Evolutionary conservation across 192 early-diverging fungal genomes (phyloP), one percentile per base, ranked within the genome.

Genomic region (Bifiguratus adelaidae): DNA sequence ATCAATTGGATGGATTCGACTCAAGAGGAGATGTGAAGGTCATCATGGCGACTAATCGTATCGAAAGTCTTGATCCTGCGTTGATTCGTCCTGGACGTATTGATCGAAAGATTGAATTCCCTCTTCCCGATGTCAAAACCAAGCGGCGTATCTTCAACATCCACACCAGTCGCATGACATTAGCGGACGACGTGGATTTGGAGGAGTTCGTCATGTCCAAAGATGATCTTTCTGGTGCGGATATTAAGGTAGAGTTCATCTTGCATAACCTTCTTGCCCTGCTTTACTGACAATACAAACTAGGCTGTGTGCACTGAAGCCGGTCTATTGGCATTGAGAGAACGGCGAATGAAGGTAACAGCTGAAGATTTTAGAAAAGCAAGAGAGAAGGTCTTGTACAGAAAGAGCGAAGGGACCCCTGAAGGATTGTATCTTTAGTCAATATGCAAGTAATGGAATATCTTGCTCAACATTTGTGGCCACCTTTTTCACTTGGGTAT

Each of bases 141-240:
- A 94, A 95, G 76, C 91, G 95, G 50, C 83, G 88, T 45, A 97
- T 98, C 62, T 97, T 98, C 60, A 85, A 83, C 41, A 98, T 92
- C 47, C 89, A 93, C 58, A 95, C 95, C 8, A 70, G 83, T 32
- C 78, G 88, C 34, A 98, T 98, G 95, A 93, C 86, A 32, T 65
- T 98, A 15, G 82, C 92, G 2, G 86, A 85, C 21, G 95, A 98
- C 65, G 95, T 98, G 4, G 93, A 98, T 60, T 56, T 98, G 58
- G 95, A 98, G 48, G 95, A 98, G 57, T 94, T 96, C 77, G 89
- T 99, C 35, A 97, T 94, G 92, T 88, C 92, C 7, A 99, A 99
- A 69, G 96, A 99, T 68, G 96, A 99, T 60, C 71, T 99, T 32
- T 90, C 86, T 41, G 96, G 96, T 40, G 96, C 96, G 18, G 96